A percentile compares a stretch with the other conserved stretches of the same genome.
phyloP scores from a whole-genome alignment of 1,284 basidiomycete genomes.

The Ceratobasidium sp. region DNA sequence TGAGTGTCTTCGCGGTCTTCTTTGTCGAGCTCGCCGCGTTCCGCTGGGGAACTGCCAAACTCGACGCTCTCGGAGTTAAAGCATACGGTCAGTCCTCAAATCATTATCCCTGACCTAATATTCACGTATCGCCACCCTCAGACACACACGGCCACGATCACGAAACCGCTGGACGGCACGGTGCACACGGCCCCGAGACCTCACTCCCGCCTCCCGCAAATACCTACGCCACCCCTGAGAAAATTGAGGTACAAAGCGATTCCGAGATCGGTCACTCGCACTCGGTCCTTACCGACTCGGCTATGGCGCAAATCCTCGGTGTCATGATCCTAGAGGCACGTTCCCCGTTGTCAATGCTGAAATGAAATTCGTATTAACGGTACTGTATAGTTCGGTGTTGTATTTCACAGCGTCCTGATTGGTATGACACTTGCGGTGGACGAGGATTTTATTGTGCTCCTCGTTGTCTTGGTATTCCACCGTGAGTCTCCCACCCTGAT shows the following conservation, averaged over 20 bases:
- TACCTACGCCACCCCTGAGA: slow-evolving; percentile 7
- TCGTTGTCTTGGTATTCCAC: slow-evolving; percentile 93
- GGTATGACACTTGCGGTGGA: slow-evolving; percentile 94
- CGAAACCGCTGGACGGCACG: slow-evolving; percentile 69
- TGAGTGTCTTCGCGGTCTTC: slow-evolving; percentile 87
- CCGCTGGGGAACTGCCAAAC: slow-evolving; percentile 78
- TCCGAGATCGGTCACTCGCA: slow-evolving; percentile 18
- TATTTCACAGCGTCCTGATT: slow-evolving; percentile 91
- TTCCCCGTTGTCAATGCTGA: too few species aligned
- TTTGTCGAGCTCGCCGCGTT: slow-evolving; percentile 88
- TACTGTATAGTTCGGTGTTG: slow-evolving; percentile 81
- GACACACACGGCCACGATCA: slow-evolving; percentile 82
- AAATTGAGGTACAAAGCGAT: slow-evolving; percentile 14
- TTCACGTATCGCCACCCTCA: slow-evolving; percentile 51
- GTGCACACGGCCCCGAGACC: slow-evolving; percentile 76
- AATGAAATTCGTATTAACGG: slow-evolving; percentile 51
- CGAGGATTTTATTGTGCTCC: slow-evolving; percentile 83
- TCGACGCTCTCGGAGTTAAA: slow-evolving; percentile 56
- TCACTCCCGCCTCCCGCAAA: slow-evolving; percentile 47
- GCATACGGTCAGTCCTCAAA: slow-evolving; percentile 45
- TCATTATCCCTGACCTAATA: background rate
- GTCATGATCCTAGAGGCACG: slow-evolving; percentile 79
- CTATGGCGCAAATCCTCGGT: slow-evolving; percentile 84
- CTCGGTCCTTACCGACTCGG: slow-evolving; percentile 51
- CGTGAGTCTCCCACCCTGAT: slow-evolving; percentile 64